phyloP scores from a whole-genome alignment of 2,329 filamentous ascomycete species.

The Fusarium hainanense region DNA sequence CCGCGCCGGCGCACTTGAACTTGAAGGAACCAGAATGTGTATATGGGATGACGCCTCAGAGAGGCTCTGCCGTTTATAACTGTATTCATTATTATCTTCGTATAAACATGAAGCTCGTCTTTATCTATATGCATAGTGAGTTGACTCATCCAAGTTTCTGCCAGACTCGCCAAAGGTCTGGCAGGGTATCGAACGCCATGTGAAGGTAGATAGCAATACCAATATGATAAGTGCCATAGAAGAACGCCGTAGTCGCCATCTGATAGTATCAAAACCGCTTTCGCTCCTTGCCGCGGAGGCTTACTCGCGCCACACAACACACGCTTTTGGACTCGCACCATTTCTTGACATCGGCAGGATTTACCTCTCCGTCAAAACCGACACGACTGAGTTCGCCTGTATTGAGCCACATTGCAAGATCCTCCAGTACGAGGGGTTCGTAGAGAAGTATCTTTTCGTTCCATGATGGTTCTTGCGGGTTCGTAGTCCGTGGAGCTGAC shows the following conservation, averaged over 20 bases:
- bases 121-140: constrained; percentile 9
- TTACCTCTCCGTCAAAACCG: constrained; percentile 74
- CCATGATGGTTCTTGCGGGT: constrained; percentile 73
- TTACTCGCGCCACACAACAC: constrained; percentile 81
- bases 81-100: constrained; percentile 25
- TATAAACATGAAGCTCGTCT: constrained; percentile 16
- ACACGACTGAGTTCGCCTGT: constrained; percentile 71
- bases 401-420: constrained; percentile 86
- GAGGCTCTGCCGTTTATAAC: constrained; percentile 9
- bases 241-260: constrained; percentile 33
- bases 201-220: constrained; percentile 1
- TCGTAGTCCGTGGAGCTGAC: constrained; percentile 60
- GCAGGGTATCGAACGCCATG: neutral
- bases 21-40: constrained; percentile 22
- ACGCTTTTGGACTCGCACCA: constrained; percentile 93
- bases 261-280: constrained; percentile 55
- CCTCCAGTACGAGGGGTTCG: constrained; percentile 89
- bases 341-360: constrained; percentile 75
- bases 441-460: constrained; percentile 94
- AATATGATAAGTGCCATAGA: constrained; percentile 7
- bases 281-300: constrained; percentile 62
- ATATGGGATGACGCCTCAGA: constrained; percentile 3
- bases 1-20: constrained; percentile 31
- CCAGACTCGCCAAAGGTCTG: neutral
- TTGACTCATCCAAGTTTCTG: constrained; percentile 1